phyloP scores from a whole-genome alignment of 2,329 filamentous ascomycete genomes.

The Gliomastix tumulicola region DNA sequence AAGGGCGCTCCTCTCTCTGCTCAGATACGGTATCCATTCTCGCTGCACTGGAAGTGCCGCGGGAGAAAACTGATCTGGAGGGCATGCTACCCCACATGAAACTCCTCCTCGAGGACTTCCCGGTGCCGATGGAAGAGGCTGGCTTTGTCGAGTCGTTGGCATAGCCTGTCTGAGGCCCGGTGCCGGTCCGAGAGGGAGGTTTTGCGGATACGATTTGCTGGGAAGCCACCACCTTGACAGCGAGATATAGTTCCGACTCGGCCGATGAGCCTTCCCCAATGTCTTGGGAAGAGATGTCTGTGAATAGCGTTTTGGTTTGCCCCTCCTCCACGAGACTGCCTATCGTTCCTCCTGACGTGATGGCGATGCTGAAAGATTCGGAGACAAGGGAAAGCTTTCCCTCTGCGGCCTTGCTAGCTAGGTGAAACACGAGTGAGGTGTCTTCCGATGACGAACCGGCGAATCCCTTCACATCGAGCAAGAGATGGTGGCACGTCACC shows the following conservation, averaged over 20 bases:
- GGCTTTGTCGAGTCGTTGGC: constrained; percentile 40
- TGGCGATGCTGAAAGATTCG: constrained; percentile 74
- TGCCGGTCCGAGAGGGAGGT: constrained; percentile 44
- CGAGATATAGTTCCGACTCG: constrained; percentile 71
- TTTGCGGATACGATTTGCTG: constrained; percentile 40
- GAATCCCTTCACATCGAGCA: constrained; percentile 79
- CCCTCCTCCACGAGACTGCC: constrained; percentile 56
- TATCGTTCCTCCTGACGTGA: constrained; percentile 68
- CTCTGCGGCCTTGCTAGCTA: constrained; percentile 65
- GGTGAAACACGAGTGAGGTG: constrained; percentile 68
- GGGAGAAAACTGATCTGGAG: constrained; percentile 46
- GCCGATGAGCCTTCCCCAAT: constrained; percentile 54
- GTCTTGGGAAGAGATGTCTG: constrained; percentile 75
- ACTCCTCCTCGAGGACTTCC: constrained; percentile 51
- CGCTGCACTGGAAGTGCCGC: constrained; percentile 31
- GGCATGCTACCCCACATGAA: constrained; percentile 64
- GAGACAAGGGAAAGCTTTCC: constrained; percentile 62
- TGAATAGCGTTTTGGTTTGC: constrained; percentile 78
- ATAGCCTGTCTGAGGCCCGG: constrained; percentile 29
- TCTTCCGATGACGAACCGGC: constrained; percentile 69
- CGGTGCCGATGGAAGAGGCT: constrained; percentile 35
- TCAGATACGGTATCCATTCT: constrained; percentile 54
- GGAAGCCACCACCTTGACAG: constrained; percentile 68
- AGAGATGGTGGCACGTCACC: constrained; percentile 68
- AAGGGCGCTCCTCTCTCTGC: constrained; percentile 31